These are phyloP conservation scores for Ceratobasidium sp. DNA, from an alignment of 1,284 basidiomycete genomes.

Conservation along the genomic window DNA sequence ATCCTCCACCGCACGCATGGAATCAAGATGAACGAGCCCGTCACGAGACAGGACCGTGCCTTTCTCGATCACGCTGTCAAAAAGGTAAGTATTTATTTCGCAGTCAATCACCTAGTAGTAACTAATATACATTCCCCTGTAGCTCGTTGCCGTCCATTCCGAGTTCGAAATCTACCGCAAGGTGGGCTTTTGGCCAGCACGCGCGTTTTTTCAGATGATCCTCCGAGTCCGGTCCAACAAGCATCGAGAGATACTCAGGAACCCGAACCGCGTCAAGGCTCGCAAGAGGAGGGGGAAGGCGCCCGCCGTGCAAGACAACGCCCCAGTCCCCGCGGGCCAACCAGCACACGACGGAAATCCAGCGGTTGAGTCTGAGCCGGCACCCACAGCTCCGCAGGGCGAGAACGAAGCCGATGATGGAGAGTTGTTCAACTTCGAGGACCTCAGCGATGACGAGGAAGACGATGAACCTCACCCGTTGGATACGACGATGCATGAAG, in stretches of 20 bases:
- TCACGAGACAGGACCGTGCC: background rate
- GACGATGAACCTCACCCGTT: background rate
- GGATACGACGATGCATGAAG: background rate
- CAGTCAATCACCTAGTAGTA: background rate
- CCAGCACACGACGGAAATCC: background rate
- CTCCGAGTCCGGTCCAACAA: background rate
- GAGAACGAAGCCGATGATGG: background rate
- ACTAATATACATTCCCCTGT: background rate
- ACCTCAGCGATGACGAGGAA: background rate
- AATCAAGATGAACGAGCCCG: background rate
- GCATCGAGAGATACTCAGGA: background rate
- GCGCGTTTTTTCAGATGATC: background rate
- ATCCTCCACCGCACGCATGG: background rate
- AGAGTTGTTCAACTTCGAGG: background rate
- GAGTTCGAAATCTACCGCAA: background rate
- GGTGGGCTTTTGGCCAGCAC: background rate
- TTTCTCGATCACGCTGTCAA: background rate
- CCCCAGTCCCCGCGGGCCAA: background rate
- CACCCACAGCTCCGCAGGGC: background rate
- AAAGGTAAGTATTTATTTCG: background rate
- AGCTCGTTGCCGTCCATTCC: background rate
- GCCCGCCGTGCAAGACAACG: background rate
- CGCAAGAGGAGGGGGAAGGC: constrained; percentile 1
- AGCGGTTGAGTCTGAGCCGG: background rate
- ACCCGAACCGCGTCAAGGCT: background rate